Evolutionary conservation across 306 rosid genomes (phyloP).

Genomic region (Sechiopsis laciniata): DNA sequence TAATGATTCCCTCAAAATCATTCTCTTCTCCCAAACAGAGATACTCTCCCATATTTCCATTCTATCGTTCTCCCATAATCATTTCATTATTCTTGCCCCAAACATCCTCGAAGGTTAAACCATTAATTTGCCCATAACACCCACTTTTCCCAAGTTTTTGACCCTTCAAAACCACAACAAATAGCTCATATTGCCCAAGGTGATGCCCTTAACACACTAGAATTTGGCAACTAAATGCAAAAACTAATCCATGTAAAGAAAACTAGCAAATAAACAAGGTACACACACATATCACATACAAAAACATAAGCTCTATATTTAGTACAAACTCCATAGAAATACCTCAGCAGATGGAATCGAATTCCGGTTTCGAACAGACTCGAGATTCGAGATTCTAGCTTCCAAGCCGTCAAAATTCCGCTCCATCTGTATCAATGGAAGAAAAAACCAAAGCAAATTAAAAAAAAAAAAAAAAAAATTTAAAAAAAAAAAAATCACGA

Average conservation of each 20-base stretch:
- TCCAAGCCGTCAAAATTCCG: slow-evolving; percentile 31
- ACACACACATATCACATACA: neutral
- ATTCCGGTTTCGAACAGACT: slow-evolving; percentile 27
- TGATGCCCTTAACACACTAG: neutral
- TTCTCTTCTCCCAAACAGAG: too few species aligned
- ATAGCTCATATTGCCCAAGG: neutral
- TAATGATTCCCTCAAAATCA: too few species aligned
- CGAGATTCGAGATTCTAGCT: slow-evolving; percentile 31
- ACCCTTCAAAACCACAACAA: neutral
- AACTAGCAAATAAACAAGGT: neutral
- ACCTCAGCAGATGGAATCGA: slow-evolving; percentile 32
- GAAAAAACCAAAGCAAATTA: neutral
- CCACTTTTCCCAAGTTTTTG: neutral
- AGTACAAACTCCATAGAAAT: slow-evolving; percentile 9
- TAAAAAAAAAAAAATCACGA: neutral
- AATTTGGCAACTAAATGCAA: neutral
- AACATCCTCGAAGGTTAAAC: neutral
- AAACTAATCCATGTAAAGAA: neutral
- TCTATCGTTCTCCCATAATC: too few species aligned
- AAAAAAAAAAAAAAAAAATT: too few species aligned
- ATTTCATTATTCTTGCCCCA: too few species aligned
- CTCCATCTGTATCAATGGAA: slow-evolving; percentile 26
- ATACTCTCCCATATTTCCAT: too few species aligned
- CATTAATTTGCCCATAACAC: neutral
- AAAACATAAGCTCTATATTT: neutral